Percentiles rank a stretch among this genome's conserved stretches.
phyloP scores from a whole-genome alignment of 106 monocot species.

The Xerophyta viscosa region DNA sequence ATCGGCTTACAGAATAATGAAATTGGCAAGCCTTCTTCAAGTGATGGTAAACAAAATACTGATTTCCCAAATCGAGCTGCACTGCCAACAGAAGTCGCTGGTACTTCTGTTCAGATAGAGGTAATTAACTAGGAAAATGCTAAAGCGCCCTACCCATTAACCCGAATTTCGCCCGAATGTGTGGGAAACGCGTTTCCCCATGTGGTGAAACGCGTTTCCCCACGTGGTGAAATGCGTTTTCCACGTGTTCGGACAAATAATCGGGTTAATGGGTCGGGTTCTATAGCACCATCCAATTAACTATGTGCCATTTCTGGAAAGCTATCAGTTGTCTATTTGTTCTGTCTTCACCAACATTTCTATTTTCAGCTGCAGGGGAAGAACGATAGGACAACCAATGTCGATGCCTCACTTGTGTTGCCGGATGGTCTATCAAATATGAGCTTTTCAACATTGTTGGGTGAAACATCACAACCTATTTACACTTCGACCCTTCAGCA shows the following conservation, averaged over 20 bases:
- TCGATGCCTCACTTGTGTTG: conserved; percentile 22
- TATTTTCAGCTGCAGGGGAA: conserved; percentile 14
- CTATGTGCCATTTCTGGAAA: no score
- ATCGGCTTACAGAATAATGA: neutral
- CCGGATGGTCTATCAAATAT: conserved; percentile 46
- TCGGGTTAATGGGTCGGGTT: no score
- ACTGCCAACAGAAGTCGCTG: neutral
- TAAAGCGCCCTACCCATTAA: no score
- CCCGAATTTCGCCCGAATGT: no score
- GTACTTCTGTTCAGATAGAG: conserved; percentile 3
- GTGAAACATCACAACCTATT: conserved; percentile 23
- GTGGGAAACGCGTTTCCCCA: no score
- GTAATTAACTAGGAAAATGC: no score
- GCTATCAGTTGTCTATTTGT: no score
- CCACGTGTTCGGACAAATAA: no score
- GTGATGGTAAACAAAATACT: conserved; percentile 2
- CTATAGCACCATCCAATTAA: no score
- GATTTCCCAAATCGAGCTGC: neutral
- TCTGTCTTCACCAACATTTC: no score
- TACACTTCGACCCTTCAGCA: conserved; percentile 18
- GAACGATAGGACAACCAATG: conserved; percentile 11
- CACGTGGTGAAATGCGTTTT: no score
- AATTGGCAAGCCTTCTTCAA: neutral
- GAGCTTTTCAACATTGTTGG: conserved; percentile 51
- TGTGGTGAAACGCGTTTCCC: no score